Conservation (phyloP, 805 yeast genomes). For the Pichia ethanolica region DNA sequence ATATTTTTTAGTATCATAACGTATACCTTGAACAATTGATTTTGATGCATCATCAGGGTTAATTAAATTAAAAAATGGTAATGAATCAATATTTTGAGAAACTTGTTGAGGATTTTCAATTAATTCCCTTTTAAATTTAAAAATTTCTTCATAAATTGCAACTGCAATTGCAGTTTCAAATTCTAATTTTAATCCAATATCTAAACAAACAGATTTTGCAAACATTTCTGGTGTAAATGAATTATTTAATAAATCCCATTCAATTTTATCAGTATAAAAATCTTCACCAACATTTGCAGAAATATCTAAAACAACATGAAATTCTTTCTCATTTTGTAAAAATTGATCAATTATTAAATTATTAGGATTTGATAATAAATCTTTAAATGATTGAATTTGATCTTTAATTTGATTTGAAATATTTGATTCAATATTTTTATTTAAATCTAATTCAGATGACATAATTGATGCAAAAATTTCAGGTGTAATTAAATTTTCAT, state of each 20-base stretch:
- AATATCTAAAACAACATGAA: constrained; percentile 73
- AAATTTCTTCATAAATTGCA: constrained; percentile 71
- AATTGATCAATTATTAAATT: constrained; percentile 38
- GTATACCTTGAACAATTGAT: constrained; percentile 38
- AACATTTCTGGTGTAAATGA: constrained; percentile 71
- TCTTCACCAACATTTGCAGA: constrained; percentile 78
- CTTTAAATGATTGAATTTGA: constrained; percentile 71
- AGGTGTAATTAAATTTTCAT: constrained; percentile 61
- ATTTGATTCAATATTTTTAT: constrained; percentile 51
- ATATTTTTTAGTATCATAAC: constrained; percentile 66
- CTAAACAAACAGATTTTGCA: constrained; percentile 75
- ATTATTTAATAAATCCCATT: constrained; percentile 72
- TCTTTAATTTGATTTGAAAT: constrained; percentile 67
- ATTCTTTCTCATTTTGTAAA: constrained; percentile 33
- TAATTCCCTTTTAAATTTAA: constrained; percentile 74
- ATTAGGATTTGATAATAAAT: constrained; percentile 48
- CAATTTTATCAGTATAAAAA: constrained; percentile 85
- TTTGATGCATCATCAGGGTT: constrained; percentile 21
- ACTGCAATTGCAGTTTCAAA: constrained; percentile 86
- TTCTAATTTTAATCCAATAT: constrained; percentile 77
- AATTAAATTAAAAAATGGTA: constrained; percentile 28
- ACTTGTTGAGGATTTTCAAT: constrained; percentile 44
- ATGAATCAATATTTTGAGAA: constrained; percentile 28
- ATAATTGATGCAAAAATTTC: constrained; percentile 67
- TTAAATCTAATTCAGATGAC: constrained; percentile 78